Base-by-base conservation (phyloP, 805 yeast genomes). In the Ogataea parapolymorpha region DNA sequence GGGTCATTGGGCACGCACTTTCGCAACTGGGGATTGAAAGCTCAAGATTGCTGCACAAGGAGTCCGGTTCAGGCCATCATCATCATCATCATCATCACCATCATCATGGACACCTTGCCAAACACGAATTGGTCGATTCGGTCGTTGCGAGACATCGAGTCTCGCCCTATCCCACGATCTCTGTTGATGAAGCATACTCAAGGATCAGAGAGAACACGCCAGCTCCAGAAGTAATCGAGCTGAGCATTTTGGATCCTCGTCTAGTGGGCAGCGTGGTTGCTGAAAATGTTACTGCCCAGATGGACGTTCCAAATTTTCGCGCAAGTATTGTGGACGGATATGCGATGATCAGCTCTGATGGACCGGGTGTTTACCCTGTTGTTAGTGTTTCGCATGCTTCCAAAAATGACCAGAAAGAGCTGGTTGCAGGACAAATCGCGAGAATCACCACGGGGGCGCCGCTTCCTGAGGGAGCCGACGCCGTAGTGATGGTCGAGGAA, bases 321-420 rank as follows among this genome's bases (percentile, higher is more conserved):
- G 79, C 81, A 2, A 70, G 77, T 42, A 72, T 75, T 20, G 80
- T 75, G 4, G 81, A 75, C 49, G 81, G 81, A 0, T 75, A 75
- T 46, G 80, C 80, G 1, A 75, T 74, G 1, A 42, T 59, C 5
- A 65, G 66, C 42, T 38, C 63, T 0, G 78, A 71, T 48, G 72
- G 77, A 8, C 71, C 77, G 0, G 77, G 74, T 1, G 50, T 54
- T 0, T 69, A 68, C 39, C 68, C 68, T 0, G 67, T 75, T 5
- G 66, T 62, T 0, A 44, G 62, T 2, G 57, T 69, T 5, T 67
- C 75, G 2, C 75, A 70, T 54, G 77, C 77, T 13, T 54, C 67
- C 4, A 45, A 51, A 14, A 54, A 35, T 26, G 41, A 45, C 8
- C 48, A 48, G 12, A 50, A 46, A 9, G 30, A 13, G 4, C 41